phyloP scores from a whole-genome alignment of 2,329 filamentous ascomycete species.

The Aspergillus nomiae region DNA sequence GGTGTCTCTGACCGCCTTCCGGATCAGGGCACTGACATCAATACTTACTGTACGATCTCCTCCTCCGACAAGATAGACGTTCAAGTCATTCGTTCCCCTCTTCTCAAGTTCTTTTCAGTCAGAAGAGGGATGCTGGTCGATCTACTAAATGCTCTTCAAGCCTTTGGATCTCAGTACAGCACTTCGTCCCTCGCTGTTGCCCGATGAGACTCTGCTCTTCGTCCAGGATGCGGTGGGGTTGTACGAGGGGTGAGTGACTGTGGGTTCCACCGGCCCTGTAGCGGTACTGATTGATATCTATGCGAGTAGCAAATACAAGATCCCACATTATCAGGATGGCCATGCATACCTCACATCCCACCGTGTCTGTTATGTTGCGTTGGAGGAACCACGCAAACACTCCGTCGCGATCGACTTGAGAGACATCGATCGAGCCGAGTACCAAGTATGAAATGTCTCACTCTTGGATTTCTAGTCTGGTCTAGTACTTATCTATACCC shows the following conservation, averaged over 20 bases:
- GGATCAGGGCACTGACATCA: constrained; percentile 14
- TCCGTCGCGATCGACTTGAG: constrained; percentile 86
- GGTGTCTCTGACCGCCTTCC: constrained; percentile 6
- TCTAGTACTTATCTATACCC: constrained; percentile 17
- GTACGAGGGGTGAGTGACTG: constrained; percentile 81
- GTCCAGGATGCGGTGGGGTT: constrained; percentile 97
- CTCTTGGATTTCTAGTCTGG: not conserved
- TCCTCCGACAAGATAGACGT: not conserved
- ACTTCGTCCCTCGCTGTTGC: constrained; percentile 85
- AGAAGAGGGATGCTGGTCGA: constrained; percentile 25
- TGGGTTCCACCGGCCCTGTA: constrained; percentile 11
- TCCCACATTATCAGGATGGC: constrained; percentile 90
- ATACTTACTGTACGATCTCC: not conserved
- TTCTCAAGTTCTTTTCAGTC: constrained; percentile 9
- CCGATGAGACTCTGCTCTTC: constrained; percentile 92
- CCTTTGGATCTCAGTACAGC: constrained; percentile 94
- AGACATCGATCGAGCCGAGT: constrained; percentile 86
- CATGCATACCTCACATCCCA: constrained; percentile 97
- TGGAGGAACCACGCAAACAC: constrained; percentile 78
- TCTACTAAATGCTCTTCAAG: constrained; percentile 93
- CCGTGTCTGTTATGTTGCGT: constrained; percentile 91
- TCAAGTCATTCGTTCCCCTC: constrained; percentile 11
- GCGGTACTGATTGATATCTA: constrained; percentile 17
- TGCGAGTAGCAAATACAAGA: constrained; percentile 79
- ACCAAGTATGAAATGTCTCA: constrained; percentile 63